Conservation (phyloP, 2,329 filamentous ascomycete species). For the Davidsoniella australis region DNA sequence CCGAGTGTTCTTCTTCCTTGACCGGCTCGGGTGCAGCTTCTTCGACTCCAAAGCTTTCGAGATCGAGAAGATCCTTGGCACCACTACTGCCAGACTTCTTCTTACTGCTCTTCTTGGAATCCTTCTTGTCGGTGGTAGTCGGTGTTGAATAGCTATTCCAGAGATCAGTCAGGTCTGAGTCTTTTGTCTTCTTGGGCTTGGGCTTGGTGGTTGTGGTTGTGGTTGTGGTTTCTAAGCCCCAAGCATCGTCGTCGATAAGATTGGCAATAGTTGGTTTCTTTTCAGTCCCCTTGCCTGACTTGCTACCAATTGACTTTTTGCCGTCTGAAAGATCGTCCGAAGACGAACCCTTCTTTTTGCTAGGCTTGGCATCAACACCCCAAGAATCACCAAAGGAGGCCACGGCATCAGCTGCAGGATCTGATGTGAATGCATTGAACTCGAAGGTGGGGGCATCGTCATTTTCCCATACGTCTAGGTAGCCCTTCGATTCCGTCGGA, state of each 20-base stretch:
- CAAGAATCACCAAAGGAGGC: slow-evolving; percentile 9
- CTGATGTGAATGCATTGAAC: background rate
- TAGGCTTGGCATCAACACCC: slow-evolving; percentile 6
- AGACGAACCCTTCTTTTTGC: slow-evolving; percentile 1
- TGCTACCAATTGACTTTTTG: no score
- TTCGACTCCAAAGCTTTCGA: slow-evolving; percentile 14
- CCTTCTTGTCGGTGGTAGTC: background rate
- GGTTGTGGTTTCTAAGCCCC: no score
- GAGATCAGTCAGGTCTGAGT: slow-evolving; percentile 11
- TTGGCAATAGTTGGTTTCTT: no score
- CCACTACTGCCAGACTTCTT: slow-evolving; percentile 16
- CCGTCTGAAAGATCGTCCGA: no score
- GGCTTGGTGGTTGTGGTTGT: no score
- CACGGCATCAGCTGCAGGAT: background rate
- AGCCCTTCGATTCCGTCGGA: slow-evolving; percentile 2
- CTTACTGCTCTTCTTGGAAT: slow-evolving; percentile 15
- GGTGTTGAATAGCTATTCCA: no score
- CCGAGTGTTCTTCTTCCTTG: slow-evolving; percentile 14
- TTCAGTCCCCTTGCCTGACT: no score
- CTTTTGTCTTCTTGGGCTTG: slow-evolving; percentile 17
- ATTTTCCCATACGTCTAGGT: slow-evolving; percentile 5
- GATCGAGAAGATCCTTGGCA: slow-evolving; percentile 1
- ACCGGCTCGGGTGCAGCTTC: slow-evolving; percentile 13
- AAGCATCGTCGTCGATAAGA: no score
- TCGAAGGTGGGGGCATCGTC: background rate